Evolutionary conservation across 768 basidiomycete genomes (phyloP), one percentile per base, ranked within the genome.

Genomic region (Calocybe cyanea): DNA sequence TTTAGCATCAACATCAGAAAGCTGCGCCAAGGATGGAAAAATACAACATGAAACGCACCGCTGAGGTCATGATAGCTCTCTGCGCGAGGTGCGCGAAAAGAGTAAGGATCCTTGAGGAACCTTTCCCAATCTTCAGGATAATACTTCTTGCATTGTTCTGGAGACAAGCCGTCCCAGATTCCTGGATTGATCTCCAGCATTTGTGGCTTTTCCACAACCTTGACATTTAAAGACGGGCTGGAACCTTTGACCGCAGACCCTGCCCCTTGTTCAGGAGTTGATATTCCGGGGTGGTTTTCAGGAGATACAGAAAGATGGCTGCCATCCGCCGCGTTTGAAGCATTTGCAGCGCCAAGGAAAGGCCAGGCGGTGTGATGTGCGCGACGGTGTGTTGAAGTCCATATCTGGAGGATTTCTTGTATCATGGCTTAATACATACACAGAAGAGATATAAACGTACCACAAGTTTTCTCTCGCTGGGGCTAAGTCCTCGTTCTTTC

Each of bases 181-280:
- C 87, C 95, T 41, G 94, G 95, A 58, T 99, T 99, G 59, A 98
- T 96, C 70, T 99, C 96, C 41, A 84, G 75, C 94, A 98, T 97
- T 65, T 94, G 93, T 0, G 87, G 80, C 58, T 96, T 97, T 68
- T 99, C 92, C 37, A 93, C 78, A 23, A 98, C 91, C 61, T 87
- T 92, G 62, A 91, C 79, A 41, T 75, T 78, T 33, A 71, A 52
- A 59, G 62, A 45, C 42, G 60, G 55, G 37, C 48, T 39, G 23
- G 50, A 24, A 31, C 50, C 30, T 30, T 52, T 46, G 13, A 49
- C 32, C 20, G 49, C 42, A 11, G 25, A 6, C 6, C 25, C 25
- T 41, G 37, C 19, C 21, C 36, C 36, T 21, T 51, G 45, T 28
- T 46, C 44, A 25, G 43, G 20, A 45, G 38, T 36, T 13, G 49